Conservation (phyloP, 1,284 basidiomycete genomes). For the Marasmius sp. region DNA sequence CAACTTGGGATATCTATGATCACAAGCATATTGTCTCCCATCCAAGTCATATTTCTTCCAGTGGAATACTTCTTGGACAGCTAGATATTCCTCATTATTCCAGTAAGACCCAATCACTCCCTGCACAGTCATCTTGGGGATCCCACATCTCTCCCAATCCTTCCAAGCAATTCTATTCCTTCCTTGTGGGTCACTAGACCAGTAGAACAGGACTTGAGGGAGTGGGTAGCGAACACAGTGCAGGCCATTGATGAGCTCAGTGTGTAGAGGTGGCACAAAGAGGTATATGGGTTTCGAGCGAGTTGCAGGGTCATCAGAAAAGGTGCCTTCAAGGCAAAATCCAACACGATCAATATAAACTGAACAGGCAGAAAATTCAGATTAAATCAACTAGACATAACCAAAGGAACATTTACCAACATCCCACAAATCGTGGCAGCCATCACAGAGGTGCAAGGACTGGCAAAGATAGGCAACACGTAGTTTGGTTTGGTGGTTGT, state of each 20-base stretch:
- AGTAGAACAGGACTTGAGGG: neutral
- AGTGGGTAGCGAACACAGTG: neutral
- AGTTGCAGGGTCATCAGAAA: neutral
- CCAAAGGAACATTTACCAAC: no score
- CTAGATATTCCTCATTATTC: no score
- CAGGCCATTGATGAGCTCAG: neutral
- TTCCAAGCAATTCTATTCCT: neutral
- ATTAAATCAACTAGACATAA: no score
- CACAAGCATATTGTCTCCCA: neutral
- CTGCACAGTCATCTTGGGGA: neutral
- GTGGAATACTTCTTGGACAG: neutral
- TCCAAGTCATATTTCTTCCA: neutral
- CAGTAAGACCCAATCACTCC: neutral
- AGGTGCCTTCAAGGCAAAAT: neutral
- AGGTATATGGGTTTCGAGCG: neutral
- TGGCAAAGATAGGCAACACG: no score
- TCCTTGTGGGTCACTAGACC: neutral
- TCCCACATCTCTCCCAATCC: neutral
- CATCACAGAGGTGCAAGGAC: no score
- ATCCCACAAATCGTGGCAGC: no score
- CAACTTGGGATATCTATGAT: neutral
- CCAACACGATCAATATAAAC: neutral
- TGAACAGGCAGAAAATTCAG: neutral
- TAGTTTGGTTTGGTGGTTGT: no score
- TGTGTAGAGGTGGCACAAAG: neutral